phyloP scores from a whole-genome alignment of 441 rosid genomes.

The Gossypium schwendimanii region DNA sequence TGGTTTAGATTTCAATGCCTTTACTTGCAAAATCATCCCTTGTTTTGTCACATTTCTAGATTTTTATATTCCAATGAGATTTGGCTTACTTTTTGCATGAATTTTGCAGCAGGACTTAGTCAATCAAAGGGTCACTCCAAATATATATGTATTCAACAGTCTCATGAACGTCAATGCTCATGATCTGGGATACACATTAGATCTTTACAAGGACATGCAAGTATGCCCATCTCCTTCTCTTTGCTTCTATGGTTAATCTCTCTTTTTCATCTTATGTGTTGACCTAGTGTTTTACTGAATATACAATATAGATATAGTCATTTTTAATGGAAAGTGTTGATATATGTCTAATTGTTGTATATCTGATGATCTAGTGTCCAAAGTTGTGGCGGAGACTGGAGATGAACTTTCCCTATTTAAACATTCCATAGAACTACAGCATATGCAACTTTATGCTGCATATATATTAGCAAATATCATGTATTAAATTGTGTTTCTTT shows the following conservation, averaged over 20 bases:
- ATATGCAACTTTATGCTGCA: background rate
- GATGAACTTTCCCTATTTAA: background rate
- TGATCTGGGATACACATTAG: conserved; percentile 62
- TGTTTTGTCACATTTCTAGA: background rate
- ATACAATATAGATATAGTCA: background rate
- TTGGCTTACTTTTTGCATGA: conserved; percentile 9
- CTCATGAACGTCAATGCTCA: conserved; percentile 88
- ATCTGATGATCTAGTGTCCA: background rate
- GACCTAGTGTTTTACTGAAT: background rate
- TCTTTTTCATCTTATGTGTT: conserved; percentile 10
- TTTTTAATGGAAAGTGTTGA: background rate
- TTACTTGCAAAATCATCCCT: background rate
- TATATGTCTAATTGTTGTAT: background rate
- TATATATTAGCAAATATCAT: background rate
- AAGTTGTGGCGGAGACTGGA: background rate
- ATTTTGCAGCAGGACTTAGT: conserved; percentile 61
- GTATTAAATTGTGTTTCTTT: conserved; percentile 10
- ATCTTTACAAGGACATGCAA: conserved; percentile 64
- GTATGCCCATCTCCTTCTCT: conserved; percentile 34
- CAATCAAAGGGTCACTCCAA: conserved; percentile 52
- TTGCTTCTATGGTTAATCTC: background rate
- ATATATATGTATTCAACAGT: conserved; percentile 77
- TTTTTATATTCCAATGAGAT: conserved; percentile 9
- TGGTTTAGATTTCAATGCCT: background rate
- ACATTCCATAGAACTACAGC: background rate